Percentiles rank a stretch among this genome's conserved stretches.
These are phyloP conservation scores for Botrytis sinoallii DNA, from an alignment of 2,329 filamentous ascomycete species.

Conservation along the genomic window DNA sequence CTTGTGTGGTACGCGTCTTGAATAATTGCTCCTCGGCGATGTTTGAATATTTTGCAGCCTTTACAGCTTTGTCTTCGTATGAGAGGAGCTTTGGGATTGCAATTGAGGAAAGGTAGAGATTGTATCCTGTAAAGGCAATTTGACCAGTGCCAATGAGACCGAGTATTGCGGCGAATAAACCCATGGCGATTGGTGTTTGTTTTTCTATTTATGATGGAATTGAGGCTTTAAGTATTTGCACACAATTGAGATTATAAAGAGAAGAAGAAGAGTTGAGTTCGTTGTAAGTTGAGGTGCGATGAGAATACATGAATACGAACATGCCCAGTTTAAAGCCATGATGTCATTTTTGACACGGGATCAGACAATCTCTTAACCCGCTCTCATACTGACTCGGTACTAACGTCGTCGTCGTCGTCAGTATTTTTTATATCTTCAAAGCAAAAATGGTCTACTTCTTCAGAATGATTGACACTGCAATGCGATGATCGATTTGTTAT, in stretches of 20 bases:
- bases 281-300: not conserved
- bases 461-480: not conserved
- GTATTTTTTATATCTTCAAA: not conserved
- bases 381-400: not conserved
- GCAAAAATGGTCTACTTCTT: not conserved
- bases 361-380: not conserved
- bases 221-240: not conserved
- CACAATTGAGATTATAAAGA: not conserved
- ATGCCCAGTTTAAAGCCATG: not conserved
- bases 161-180: not conserved
- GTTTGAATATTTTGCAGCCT: conserved; percentile 45
- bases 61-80: conserved; percentile 46
- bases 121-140: conserved; percentile 43
- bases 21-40: conserved; percentile 43
- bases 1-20: conserved; percentile 46
- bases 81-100: conserved; percentile 45
- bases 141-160: conserved; percentile 32
- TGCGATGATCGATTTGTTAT: not conserved
- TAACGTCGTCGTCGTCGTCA: not conserved
- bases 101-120: conserved; percentile 42
- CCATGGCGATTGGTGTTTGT: not conserved
- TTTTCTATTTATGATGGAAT: not conserved
- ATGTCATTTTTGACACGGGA: conserved; percentile 5
- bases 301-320: not conserved
- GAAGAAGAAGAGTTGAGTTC: not conserved